Evolutionary conservation across 257 asterid species (phyloP).

Genomic region (Ajuga chamaepitys): DNA sequence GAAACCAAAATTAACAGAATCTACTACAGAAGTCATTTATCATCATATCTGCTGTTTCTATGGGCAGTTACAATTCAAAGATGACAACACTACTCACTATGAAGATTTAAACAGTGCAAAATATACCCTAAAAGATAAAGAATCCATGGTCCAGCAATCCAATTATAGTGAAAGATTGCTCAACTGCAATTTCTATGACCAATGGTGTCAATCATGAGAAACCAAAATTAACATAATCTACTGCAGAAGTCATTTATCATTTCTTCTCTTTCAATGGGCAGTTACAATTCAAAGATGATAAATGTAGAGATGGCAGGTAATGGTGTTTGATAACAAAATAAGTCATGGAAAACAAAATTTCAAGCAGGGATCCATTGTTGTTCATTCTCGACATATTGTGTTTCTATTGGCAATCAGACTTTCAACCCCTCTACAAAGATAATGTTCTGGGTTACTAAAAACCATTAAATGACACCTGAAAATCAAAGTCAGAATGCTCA

Average conservation of each 20-base stretch:
- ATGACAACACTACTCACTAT: no score
- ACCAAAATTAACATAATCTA: neutral
- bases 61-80: no score
- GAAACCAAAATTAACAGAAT: neutral
- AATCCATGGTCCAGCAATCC: neutral
- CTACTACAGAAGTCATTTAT: no score
- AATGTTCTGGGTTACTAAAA: neutral
- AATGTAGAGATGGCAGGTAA: conserved; percentile 4
- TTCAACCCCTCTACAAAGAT: conserved; percentile 5
- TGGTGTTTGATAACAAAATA: neutral
- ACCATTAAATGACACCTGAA: neutral
- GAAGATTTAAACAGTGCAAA: neutral
- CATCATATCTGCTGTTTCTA: no score
- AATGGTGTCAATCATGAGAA: conserved; percentile 1
- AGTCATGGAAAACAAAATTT: neutral
- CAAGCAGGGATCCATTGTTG: neutral
- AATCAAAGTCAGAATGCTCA: conserved; percentile 33
- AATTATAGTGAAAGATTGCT: neutral
- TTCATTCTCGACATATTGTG: neutral
- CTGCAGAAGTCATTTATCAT: neutral
- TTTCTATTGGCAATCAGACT: neutral
- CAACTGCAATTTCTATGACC: neutral
- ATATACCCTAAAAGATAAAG: neutral
- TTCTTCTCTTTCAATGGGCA: neutral
- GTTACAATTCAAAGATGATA: neutral